Evolutionary conservation across 176 grass and related monocot species (phyloP).

Genomic region (Carex kokanica): DNA sequence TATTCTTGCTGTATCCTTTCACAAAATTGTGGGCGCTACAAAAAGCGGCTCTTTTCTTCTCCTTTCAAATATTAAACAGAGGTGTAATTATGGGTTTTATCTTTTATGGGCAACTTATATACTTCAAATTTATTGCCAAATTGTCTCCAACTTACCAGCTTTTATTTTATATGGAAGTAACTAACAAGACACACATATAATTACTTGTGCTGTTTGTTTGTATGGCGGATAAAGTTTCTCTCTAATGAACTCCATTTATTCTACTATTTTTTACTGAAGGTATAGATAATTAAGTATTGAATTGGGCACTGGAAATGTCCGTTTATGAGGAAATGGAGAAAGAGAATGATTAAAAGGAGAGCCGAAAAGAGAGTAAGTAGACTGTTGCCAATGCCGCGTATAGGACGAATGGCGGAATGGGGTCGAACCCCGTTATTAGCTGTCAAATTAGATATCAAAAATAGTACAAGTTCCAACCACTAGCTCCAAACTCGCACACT

Average conservation of each 20-base stretch:
- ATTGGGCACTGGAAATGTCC: neutral
- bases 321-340: neutral
- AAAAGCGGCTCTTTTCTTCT: constrained; percentile 5
- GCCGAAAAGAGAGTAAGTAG: constrained; percentile 20
- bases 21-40: constrained; percentile 17
- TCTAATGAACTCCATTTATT: neutral
- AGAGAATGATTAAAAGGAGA: neutral
- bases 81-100: neutral
- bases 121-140: neutral
- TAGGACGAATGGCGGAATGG: neutral
- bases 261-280: neutral
- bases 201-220: too few species aligned
- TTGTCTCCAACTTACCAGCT: neutral
- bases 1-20: constrained; percentile 26
- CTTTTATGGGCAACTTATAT: neutral
- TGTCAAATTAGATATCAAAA: constrained; percentile 21
- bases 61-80: neutral
- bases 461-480: constrained; percentile 19
- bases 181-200: neutral
- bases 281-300: neutral
- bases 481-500: constrained; percentile 11
- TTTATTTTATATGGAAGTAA: neutral
- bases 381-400: constrained; percentile 24
- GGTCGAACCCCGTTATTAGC: constrained; percentile 24
- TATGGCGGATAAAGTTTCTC: too few species aligned